Conservation (phyloP, 495 filamentous ascomycete species). For the Daldinia grandis region DNA sequence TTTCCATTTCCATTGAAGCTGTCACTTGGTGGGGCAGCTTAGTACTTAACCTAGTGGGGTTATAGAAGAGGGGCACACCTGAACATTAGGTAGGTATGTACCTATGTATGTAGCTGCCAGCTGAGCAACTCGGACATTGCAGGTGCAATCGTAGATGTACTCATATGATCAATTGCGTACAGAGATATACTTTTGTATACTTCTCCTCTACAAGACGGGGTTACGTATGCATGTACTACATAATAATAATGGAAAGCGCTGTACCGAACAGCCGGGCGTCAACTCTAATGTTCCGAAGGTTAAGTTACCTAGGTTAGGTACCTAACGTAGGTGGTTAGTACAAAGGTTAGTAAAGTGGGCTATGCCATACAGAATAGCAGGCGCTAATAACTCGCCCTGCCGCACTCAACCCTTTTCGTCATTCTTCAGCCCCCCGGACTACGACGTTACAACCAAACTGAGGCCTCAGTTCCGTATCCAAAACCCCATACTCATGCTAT, state of each 20-base stretch:
- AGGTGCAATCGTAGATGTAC: background rate
- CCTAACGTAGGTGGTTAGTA: background rate
- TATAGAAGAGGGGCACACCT: background rate
- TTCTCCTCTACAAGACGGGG: slow-evolving; percentile 16
- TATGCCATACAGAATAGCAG: slow-evolving; percentile 10
- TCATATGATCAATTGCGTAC: background rate
- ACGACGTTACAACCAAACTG: slow-evolving; percentile 1
- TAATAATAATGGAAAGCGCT: background rate
- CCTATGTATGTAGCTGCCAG: background rate
- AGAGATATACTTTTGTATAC: background rate
- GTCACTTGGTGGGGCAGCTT: slow-evolving; percentile 27
- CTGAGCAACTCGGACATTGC: background rate
- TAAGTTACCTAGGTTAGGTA: too few species aligned
- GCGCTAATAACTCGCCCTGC: slow-evolving; percentile 5
- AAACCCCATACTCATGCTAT: slow-evolving; percentile 34
- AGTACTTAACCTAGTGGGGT: slow-evolving; percentile 19
- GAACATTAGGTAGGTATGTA: too few species aligned
- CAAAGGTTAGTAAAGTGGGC: slow-evolving; percentile 21
- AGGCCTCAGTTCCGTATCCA: slow-evolving; percentile 5
- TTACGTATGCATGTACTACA: slow-evolving; percentile 1
- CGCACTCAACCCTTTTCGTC: slow-evolving; percentile 20
- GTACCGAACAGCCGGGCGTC: slow-evolving; percentile 32
- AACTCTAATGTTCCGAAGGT: too few species aligned
- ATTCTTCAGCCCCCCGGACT: slow-evolving; percentile 8
- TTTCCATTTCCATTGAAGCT: slow-evolving; percentile 26